These are phyloP conservation scores for Blumeria hordei DNA, from an alignment of 2,329 filamentous ascomycete genomes.

Conservation along the genomic window DNA sequence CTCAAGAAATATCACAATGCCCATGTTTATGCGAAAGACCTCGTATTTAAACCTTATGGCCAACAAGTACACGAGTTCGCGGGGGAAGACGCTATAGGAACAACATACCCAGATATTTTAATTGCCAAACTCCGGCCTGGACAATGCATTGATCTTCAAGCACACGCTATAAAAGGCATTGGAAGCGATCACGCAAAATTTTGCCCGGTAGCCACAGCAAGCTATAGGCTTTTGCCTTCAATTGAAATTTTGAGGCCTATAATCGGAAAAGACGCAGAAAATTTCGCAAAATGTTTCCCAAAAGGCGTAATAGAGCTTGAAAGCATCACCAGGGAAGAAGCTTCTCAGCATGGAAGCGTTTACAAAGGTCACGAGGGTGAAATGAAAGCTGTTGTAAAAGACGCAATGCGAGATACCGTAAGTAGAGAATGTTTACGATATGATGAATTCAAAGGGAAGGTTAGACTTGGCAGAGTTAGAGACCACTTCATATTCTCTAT, in stretches of 20 bases:
- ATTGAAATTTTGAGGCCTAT: slow-evolving; percentile 73
- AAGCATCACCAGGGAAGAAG: slow-evolving; percentile 43
- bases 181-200: slow-evolving; percentile 93
- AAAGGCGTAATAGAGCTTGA: slow-evolving; percentile 66
- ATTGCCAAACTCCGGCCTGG: slow-evolving; percentile 83
- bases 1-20: slow-evolving; percentile 67
- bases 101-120: slow-evolving; percentile 77
- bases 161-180: slow-evolving; percentile 89
- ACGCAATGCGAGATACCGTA: slow-evolving; percentile 87
- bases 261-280: slow-evolving; percentile 60
- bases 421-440: slow-evolving; percentile 82
- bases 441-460: slow-evolving; percentile 82
- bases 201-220: slow-evolving; percentile 83
- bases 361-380: slow-evolving; percentile 58
- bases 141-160: slow-evolving; percentile 63
- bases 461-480: slow-evolving; percentile 67
- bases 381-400: slow-evolving; percentile 62
- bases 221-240: slow-evolving; percentile 71
- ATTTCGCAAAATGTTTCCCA: slow-evolving; percentile 79
- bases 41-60: slow-evolving; percentile 54
- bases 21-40: slow-evolving; percentile 56
- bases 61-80: slow-evolving; percentile 45
- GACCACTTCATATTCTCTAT: slow-evolving; percentile 97
- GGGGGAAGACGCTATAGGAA: slow-evolving; percentile 41
- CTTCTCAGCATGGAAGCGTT: slow-evolving; percentile 29